Percentiles rank a stretch among this genome's conserved stretches.
Evolutionary conservation across 441 rosid genomes (phyloP).

Genomic region (Eutrema salsugineum): DNA sequence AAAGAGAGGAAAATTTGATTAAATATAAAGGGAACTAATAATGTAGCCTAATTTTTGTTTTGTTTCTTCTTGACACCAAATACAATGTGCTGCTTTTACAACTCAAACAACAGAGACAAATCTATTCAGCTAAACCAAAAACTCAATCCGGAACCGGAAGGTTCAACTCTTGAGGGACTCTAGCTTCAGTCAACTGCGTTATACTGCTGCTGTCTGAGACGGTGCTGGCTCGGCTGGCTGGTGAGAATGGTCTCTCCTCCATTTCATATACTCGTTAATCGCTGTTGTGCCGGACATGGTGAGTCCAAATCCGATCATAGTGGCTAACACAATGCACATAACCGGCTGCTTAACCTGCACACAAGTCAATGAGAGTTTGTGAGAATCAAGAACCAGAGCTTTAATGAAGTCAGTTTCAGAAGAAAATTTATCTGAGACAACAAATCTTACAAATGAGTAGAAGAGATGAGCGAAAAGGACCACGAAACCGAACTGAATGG

Average conservation of each 20-base stretch:
- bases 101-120: neutral
- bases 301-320: slow-evolving; percentile 75
- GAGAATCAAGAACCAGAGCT: neutral
- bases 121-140: neutral
- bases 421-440: neutral
- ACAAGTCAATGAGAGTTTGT: neutral
- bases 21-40: neutral
- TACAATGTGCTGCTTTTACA: neutral
- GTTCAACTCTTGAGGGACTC: neutral
- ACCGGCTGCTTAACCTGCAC: slow-evolving; percentile 57
- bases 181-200: slow-evolving; percentile 1
- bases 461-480: slow-evolving; percentile 74
- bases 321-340: slow-evolving; percentile 66
- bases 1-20: neutral
- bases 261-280: slow-evolving; percentile 52
- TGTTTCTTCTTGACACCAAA: neutral
- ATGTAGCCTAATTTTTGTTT: neutral
- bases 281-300: slow-evolving; percentile 71
- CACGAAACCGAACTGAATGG: slow-evolving; percentile 68
- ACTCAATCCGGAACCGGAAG: neutral
- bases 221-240: slow-evolving; percentile 12
- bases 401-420: neutral
- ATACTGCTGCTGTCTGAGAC: slow-evolving; percentile 12
- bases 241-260: slow-evolving; percentile 50
- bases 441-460: slow-evolving; percentile 56